Base-by-base conservation (phyloP, 768 basidiomycete species). In the Gymnopilus dilepis region DNA sequence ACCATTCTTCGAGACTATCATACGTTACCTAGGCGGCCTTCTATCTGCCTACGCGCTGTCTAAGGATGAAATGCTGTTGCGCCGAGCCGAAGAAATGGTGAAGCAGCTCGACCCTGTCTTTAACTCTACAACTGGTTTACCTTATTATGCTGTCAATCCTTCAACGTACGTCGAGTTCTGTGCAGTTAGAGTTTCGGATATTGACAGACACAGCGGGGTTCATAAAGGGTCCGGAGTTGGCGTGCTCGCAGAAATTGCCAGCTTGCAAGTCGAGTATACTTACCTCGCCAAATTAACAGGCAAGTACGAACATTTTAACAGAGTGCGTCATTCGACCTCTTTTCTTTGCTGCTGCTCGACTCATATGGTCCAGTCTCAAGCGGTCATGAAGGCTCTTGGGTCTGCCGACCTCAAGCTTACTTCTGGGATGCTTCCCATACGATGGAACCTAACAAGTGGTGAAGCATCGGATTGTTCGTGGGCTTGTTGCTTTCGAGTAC, bases 21-120 rank as follows among this genome's bases (percentile, higher is more conserved):
- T 97, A 62, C 86, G 95, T 31, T 91, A 96, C 67, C 85, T 98
- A 1, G 95, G 95, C 2, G 96, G 95, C 6, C 78, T 96, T 1
- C 82, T 96, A 5, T 91, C 91, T 2, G 93, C 91, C 0, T 90
- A 95, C 68, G 88, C 94, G 4, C 77, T 97, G 1, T 87, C 91
- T 0, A 77, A 79, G 15, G 84, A 95, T 57, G 68, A 75, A 1
- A 68, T 90, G 2, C 81, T 92, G 56, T 82, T 94, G 37, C 72
- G 79, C 17, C 85, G 87, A 33, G 92, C 95, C 1, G 86, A 92
- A 47, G 90, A 95, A 57, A 85, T 98, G 17, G 95, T 85, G 2
- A 76, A 80, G n/a, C 81, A 80, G 42, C 79, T 97, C 2, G 80
- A 92, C 2, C 87, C 89, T 1, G 86, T 85, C 2, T 95, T 97